Evolutionary conservation across 139 green algal genomes (phyloP).

Genomic region (Edaphochlamys debaryana): DNA sequence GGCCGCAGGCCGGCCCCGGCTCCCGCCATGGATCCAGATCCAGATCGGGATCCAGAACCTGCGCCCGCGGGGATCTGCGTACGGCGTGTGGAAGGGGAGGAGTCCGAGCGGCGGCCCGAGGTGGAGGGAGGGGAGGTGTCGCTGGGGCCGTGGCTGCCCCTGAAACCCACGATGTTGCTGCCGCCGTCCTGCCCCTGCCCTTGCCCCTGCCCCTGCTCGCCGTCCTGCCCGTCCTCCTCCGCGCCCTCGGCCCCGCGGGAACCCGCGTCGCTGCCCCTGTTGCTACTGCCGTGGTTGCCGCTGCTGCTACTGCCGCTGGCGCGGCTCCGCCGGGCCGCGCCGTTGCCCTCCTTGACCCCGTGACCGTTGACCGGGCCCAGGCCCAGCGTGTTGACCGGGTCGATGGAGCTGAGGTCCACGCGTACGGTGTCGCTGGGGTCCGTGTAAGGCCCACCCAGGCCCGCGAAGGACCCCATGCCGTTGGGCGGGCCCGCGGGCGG

Average conservation of each 20-base stretch:
- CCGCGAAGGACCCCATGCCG: background rate
- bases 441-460: no score
- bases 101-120: no score
- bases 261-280: no score
- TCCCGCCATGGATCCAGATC: background rate
- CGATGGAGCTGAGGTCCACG: slow-evolving; percentile 1
- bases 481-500: background rate
- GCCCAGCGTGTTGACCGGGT: slow-evolving; percentile 1
- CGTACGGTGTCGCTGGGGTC: background rate
- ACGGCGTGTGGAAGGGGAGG: no score
- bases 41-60: background rate
- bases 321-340: background rate
- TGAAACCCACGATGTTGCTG: background rate
- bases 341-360: background rate
- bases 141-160: background rate
- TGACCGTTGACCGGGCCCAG: slow-evolving; percentile 13
- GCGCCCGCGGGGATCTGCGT: background rate
- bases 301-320: background rate
- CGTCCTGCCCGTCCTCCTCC: no score
- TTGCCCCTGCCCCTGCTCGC: no score
- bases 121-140: no score
- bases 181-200: background rate
- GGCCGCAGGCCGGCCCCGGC: no score
- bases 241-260: background rate
- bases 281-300: background rate